A percentile compares a stretch with the other conserved stretches of the same genome.
Evolutionary conservation across 192 early-diverging fungal species (phyloP).

Genomic region (Pilaira anomala): DNA sequence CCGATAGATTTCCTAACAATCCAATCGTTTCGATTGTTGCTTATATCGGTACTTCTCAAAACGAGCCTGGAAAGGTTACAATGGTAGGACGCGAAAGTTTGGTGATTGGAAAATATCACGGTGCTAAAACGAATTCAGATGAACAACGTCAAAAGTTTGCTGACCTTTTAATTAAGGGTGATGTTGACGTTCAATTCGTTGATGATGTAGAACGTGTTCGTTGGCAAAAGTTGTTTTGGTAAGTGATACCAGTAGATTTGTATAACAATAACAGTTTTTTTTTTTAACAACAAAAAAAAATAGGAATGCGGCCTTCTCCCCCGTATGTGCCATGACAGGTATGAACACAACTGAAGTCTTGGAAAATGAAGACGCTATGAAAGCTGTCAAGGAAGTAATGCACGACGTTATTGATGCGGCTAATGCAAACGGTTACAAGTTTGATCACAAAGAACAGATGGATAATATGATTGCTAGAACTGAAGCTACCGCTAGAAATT

Average conservation of each 20-base stretch:
- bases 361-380: constrained; percentile 39
- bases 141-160: constrained; percentile 36
- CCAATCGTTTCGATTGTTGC: constrained; percentile 59
- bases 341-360: constrained; percentile 56
- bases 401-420: constrained; percentile 54
- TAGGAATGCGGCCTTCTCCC: constrained; percentile 69
- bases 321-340: constrained; percentile 59
- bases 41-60: constrained; percentile 64
- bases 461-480: constrained; percentile 38
- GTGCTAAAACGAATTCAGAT: constrained; percentile 32
- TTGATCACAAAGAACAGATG: constrained; percentile 34
- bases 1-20: constrained; percentile 56
- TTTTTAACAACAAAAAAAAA: background rate
- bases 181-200: constrained; percentile 35
- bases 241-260: no score
- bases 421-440: constrained; percentile 41
- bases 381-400: constrained; percentile 47
- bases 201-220: constrained; percentile 60
- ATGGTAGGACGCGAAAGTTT: constrained; percentile 45
- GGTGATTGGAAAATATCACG: constrained; percentile 38
- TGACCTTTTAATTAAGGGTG: constrained; percentile 40
- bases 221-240: constrained; percentile 74
- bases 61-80: constrained; percentile 45
- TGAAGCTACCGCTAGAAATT: constrained; percentile 30
- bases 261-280: no score